Evolutionary conservation across 2,329 filamentous ascomycete genomes (phyloP).

Genomic region (Bertia moriformis): DNA sequence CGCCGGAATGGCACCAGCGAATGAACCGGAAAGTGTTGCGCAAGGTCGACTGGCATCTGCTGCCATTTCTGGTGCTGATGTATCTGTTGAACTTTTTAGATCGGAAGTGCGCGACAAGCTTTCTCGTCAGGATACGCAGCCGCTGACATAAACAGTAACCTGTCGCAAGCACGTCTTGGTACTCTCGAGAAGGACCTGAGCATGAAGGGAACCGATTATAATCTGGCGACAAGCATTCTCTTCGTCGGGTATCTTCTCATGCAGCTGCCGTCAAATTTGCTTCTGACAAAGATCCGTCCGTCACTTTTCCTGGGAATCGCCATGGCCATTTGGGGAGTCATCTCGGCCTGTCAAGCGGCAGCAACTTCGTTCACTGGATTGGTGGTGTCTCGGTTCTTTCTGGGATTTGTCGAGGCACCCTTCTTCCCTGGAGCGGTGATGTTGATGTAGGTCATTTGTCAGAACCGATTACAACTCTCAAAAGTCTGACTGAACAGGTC

Average conservation of each 20-base stretch:
- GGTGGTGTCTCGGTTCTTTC: slow-evolving; percentile 29
- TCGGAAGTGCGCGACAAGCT: slow-evolving; percentile 17
- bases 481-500: background rate
- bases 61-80: slow-evolving; percentile 37
- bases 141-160: slow-evolving; percentile 16
- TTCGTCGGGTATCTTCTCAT: slow-evolving; percentile 47
- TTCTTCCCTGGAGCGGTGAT: slow-evolving; percentile 33
- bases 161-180: slow-evolving; percentile 37
- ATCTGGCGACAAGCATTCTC: slow-evolving; percentile 35
- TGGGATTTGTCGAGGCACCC: slow-evolving; percentile 31
- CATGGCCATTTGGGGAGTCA: slow-evolving; percentile 22
- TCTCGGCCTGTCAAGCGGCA: slow-evolving; percentile 27
- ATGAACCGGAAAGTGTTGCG: slow-evolving; percentile 19
- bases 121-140: background rate
- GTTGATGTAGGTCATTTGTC: slow-evolving; percentile 28
- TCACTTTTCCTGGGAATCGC: slow-evolving; percentile 33
- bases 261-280: slow-evolving; percentile 45
- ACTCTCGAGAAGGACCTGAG: slow-evolving; percentile 34
- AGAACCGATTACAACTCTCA: slow-evolving; percentile 9
- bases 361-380: slow-evolving; percentile 24
- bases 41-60: slow-evolving; percentile 33
- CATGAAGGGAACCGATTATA: slow-evolving; percentile 41
- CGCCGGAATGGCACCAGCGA: slow-evolving; percentile 3
- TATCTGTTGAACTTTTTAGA: slow-evolving; percentile 42
- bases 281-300: slow-evolving; percentile 36